A percentile compares a stretch with the other conserved stretches of the same genome.
phyloP scores from a whole-genome alignment of 345 rosid genomes.

The Gossypium ekmanianum region DNA sequence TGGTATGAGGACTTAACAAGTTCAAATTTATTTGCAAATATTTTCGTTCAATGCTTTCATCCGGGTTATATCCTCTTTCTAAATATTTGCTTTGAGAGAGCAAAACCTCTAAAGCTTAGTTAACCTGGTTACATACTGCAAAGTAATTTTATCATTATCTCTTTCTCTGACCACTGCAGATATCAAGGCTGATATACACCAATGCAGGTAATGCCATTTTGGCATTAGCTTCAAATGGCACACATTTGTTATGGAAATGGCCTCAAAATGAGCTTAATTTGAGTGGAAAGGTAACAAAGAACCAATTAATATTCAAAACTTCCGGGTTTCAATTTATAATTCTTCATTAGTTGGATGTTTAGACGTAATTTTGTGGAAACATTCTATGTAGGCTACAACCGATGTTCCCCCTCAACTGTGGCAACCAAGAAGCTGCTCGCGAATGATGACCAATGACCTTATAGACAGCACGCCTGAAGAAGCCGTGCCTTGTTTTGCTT shows the following conservation, averaged over 20 bases:
- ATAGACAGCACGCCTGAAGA: neutral
- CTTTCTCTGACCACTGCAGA: constrained; percentile 30
- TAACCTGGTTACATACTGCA: neutral
- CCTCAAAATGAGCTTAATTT: constrained; percentile 21
- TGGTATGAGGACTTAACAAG: neutral
- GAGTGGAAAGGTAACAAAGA: constrained; percentile 28
- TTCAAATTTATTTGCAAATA: neutral
- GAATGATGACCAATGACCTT: neutral
- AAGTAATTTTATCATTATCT: neutral
- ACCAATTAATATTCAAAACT: neutral
- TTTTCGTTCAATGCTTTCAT: neutral
- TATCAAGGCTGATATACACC: constrained; percentile 34
- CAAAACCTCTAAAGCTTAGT: neutral
- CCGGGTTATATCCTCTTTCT: neutral
- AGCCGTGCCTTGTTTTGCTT: no score
- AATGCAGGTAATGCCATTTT: constrained; percentile 43
- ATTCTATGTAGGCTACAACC: constrained; percentile 32
- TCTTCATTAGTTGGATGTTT: neutral
- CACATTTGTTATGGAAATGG: constrained; percentile 47
- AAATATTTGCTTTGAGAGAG: neutral
- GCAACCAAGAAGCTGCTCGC: constrained; percentile 26
- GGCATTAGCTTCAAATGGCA: constrained; percentile 38
- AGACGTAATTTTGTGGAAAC: constrained; percentile 4
- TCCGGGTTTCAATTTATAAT: neutral
- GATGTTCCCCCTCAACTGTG: constrained; percentile 30